Base-by-base conservation (phyloP, 2,329 filamentous ascomycete species). In the Colletotrichum lentis region DNA sequence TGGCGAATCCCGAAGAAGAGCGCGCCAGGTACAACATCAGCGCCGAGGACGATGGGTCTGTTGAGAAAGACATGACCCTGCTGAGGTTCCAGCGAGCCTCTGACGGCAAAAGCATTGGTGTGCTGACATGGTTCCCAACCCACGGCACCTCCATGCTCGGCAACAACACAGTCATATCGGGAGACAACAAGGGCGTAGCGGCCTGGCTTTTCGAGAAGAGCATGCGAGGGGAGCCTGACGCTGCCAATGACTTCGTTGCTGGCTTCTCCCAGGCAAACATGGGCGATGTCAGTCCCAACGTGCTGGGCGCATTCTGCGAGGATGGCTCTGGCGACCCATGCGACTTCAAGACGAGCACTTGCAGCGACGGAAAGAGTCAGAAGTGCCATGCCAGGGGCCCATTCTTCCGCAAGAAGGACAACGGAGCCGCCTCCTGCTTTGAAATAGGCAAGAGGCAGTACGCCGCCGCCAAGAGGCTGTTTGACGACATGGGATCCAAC, bases 121-220 rank as follows among this genome's bases (percentile, higher is more conserved):
- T 96, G 3, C 78, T 97, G 70, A 95, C 92, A 16, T 97, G 94
- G 91, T 97, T 95, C 76, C 88, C 94, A 2, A 93, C 94, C 0
- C 94, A 97, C 77, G 93, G 93, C 44, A 97, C 94, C 0, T 96
- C 93, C 1, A 89, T 97, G 83, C 88, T 93, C 59, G 91, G 91
- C 58, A 97, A 97, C 80, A 97, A 97, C 79, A 97, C 93, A 0
- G 84, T 97, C 7, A 88, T 96, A 55, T 90, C 92, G 3, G 94
- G 93, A 35, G 94, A 97, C 77, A 97, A 97, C 82, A 97, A 97
- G 80, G 94, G 94, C 5, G 91, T 97, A 5, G 94, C 94, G 0
- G 92, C 93, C 3, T 88, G 90, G 73, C 83, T 97, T 6, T 91
- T 97, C 71, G 94, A 97, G 77, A 87, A 92, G 73, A 86, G 86